Conservation (phyloP, 192 early-diverging fungal species). For the Helicostylum pulchrum region DNA sequence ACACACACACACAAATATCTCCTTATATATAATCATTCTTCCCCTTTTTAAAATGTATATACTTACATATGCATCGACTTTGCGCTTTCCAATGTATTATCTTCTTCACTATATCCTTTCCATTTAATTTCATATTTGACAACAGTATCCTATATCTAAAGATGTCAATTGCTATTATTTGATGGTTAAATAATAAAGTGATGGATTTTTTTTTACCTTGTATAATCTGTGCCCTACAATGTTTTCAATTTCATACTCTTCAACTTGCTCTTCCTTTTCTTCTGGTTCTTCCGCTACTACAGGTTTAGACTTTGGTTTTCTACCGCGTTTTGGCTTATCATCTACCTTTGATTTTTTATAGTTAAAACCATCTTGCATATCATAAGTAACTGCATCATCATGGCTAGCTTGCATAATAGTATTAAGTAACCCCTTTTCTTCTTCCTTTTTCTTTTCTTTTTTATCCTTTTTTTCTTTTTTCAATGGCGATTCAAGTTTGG, state of each 20-base stretch:
- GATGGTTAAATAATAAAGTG: background rate
- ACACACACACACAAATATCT: background rate
- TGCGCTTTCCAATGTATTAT: slow-evolving; percentile 1
- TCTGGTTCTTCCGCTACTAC: background rate
- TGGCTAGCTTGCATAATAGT: background rate
- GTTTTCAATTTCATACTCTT: slow-evolving; percentile 10
- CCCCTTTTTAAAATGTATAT: background rate
- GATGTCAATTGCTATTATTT: background rate
- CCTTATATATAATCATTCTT: too few species aligned
- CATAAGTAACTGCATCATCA: background rate
- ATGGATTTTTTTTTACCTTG: background rate
- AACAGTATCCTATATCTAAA: background rate
- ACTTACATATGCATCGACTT: slow-evolving; percentile 12
- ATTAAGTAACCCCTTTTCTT: background rate
- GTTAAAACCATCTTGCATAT: background rate
- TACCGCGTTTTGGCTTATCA: background rate
- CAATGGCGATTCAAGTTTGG: too few species aligned
- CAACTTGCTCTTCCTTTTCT: background rate
- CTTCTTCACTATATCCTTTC: slow-evolving; percentile 2
- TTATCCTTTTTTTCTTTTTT: background rate
- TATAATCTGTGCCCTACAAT: slow-evolving; percentile 4
- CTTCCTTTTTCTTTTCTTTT: background rate
- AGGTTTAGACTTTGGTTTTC: background rate
- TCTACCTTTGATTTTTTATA: background rate
- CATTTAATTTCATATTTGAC: slow-evolving; percentile 9